phyloP scores from a whole-genome alignment of 2,329 filamentous ascomycete species.

The Paraconiothyrium sp. region DNA sequence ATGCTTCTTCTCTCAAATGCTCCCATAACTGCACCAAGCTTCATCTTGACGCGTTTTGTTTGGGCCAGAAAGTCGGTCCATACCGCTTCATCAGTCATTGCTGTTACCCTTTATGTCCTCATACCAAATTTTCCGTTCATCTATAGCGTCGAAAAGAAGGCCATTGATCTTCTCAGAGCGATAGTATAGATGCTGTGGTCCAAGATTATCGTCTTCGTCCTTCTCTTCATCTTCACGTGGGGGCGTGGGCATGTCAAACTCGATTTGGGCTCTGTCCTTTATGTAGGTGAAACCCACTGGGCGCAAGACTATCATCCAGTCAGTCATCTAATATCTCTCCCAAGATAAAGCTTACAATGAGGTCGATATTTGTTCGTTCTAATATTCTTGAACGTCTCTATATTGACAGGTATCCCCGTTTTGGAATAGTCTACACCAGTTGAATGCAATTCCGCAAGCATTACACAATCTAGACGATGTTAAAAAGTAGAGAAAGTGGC shows the following conservation, averaged over 20 bases:
- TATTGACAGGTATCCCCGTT: background rate
- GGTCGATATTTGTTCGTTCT: slow-evolving; percentile 1
- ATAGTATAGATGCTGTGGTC: slow-evolving; percentile 5
- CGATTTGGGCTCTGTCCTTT: background rate
- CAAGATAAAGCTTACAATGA: slow-evolving; percentile 3
- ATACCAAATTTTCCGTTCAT: slow-evolving; percentile 9
- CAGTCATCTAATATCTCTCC: background rate
- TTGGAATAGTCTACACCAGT: slow-evolving; percentile 11
- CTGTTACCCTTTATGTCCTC: background rate
- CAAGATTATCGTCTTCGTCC: slow-evolving; percentile 6
- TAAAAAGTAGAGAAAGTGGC: background rate
- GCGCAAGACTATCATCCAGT: background rate
- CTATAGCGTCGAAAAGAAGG: slow-evolving; percentile 1
- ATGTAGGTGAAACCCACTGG: background rate
- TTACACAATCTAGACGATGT: background rate
- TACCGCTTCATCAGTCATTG: background rate
- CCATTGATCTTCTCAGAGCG: slow-evolving; percentile 9
- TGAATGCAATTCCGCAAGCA: slow-evolving; percentile 1
- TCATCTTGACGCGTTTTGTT: background rate
- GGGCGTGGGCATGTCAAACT: background rate
- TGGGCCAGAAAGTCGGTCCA: background rate
- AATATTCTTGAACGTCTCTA: background rate
- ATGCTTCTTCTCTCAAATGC: background rate
- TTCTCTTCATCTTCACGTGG: slow-evolving; percentile 6
- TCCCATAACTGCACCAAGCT: background rate